Base-by-base conservation (phyloP, 352 stramenopile species). In the Phytophthora syringae region DNA sequence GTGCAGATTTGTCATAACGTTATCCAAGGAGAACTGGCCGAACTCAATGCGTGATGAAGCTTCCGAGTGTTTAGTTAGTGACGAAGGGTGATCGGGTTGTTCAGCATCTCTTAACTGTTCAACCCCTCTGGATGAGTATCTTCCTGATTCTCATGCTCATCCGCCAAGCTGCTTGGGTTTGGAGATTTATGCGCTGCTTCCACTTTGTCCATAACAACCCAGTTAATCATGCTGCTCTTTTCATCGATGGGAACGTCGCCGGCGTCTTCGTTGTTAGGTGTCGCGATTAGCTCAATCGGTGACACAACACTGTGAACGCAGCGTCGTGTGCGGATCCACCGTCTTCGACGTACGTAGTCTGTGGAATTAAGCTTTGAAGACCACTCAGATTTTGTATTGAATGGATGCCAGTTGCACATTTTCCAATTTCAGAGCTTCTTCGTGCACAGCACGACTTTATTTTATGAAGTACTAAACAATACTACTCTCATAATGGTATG, bases 311-410 rank as follows among this genome's bases (percentile, higher is more conserved):
- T 39, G 30, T 60, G 37, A n/a, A 72, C 66, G 4, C 79, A 75
- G 51, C 75, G 67, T 10, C 86, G 84, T 13, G 59, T 77, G 15
- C 86, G 80, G 15, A 92, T 60, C 86, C 86, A 94, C 28, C 86
- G 71, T 6, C 86, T 72, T 4, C 86, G 71, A 51, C 84, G 76
- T 24, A 93, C 82, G 48, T 93, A 90, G 52, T 93, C 84, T 0
- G 82, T 93, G 3, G 79, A 60, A 13, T 79, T 79, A 1, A 82
- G 82, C 6, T 79, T n/a, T n/a, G n/a, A n/a, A n/a, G n/a, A n/a
- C n/a, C n/a, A n/a, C n/a, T n/a, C n/a, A n/a, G n/a, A n/a, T n/a
- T n/a, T n/a, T n/a, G n/a, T n/a, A n/a, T n/a, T n/a, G n/a, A n/a
- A n/a, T n/a, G n/a, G n/a, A n/a, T n/a, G n/a, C n/a, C n/a, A n/a